Evolutionary conservation across 805 yeast genomes (phyloP).

Genomic region (Maudiozyma bulderi): DNA sequence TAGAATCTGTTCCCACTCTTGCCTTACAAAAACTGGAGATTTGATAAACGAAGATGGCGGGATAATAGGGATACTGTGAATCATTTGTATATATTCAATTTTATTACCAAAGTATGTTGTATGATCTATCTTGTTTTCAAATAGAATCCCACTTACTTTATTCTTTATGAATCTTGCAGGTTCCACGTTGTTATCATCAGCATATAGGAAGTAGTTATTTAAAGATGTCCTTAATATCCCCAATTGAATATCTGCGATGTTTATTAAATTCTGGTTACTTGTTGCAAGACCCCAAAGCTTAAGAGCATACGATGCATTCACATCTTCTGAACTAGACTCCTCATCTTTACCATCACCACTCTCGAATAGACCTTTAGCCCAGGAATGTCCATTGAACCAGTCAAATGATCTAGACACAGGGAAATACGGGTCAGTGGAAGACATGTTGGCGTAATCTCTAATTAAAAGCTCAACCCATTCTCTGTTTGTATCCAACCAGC

Average conservation of each 20-base stretch:
- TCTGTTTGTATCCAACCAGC: constrained; percentile 42
- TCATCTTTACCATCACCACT: constrained; percentile 72
- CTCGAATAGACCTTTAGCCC: constrained; percentile 65
- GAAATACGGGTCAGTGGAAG: constrained; percentile 43
- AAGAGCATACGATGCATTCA: constrained; percentile 59
- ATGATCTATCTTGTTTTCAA: constrained; percentile 64
- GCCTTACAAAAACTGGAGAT: constrained; percentile 41
- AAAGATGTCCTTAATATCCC: constrained; percentile 48
- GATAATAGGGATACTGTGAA: constrained; percentile 68
- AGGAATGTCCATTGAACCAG: constrained; percentile 71
- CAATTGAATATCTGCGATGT: constrained; percentile 49
- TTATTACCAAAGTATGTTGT: constrained; percentile 69
- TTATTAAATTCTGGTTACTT: constrained; percentile 42
- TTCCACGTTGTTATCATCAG: constrained; percentile 44
- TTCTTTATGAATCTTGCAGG: constrained; percentile 49
- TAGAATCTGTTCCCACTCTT: constrained; percentile 55
- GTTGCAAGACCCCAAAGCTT: constrained; percentile 54
- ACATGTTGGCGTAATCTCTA: constrained; percentile 62
- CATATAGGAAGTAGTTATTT: constrained; percentile 44
- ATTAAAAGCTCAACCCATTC: constrained; percentile 48
- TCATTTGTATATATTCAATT: constrained; percentile 68
- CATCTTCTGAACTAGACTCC: constrained; percentile 68
- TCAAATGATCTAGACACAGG: constrained; percentile 63
- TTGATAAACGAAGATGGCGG: constrained; percentile 55
- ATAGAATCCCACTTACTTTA: constrained; percentile 63